Evolutionary conservation across 2,329 filamentous ascomycete species (phyloP).

Genomic region (Aspergillaceae sp.): DNA sequence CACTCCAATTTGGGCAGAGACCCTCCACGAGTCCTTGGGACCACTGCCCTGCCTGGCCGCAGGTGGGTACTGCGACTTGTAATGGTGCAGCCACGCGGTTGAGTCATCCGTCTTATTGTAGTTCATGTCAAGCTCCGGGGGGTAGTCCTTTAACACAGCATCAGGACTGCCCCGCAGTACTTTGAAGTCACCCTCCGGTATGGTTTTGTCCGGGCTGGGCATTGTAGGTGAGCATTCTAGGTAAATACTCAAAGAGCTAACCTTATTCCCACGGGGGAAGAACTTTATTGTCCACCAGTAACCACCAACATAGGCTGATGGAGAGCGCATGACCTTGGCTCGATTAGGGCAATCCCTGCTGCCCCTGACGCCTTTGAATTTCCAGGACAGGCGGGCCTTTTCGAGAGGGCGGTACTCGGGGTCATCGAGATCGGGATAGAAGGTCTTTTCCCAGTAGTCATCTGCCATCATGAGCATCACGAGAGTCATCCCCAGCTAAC

Average conservation of each 20-base stretch:
- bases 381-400: slow-evolving; percentile 52
- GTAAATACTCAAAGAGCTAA: slow-evolving; percentile 52
- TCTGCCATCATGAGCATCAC: slow-evolving; percentile 25
- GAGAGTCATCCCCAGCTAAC: background rate
- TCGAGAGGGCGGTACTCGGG: slow-evolving; percentile 48
- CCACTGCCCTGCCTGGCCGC: slow-evolving; percentile 7
- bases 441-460: slow-evolving; percentile 50
- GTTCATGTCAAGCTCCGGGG: slow-evolving; percentile 25
- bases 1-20: slow-evolving; percentile 53
- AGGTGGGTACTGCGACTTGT: slow-evolving; percentile 18
- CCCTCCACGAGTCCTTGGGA: slow-evolving; percentile 31
- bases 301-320: slow-evolving; percentile 47
- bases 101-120: slow-evolving; percentile 20
- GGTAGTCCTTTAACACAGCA: slow-evolving; percentile 21
- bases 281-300: slow-evolving; percentile 60
- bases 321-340: slow-evolving; percentile 51
- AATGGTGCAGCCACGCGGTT: slow-evolving; percentile 23
- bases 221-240: slow-evolving; percentile 51
- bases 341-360: slow-evolving; percentile 53
- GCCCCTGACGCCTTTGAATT: slow-evolving; percentile 50
- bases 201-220: slow-evolving; percentile 28
- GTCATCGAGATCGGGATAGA: slow-evolving; percentile 49
- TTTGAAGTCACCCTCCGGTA: slow-evolving; percentile 33
- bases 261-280: slow-evolving; percentile 53
- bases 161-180: slow-evolving; percentile 32